phyloP scores from a whole-genome alignment of 768 basidiomycete species.

The Leccinum disarticulatum region DNA sequence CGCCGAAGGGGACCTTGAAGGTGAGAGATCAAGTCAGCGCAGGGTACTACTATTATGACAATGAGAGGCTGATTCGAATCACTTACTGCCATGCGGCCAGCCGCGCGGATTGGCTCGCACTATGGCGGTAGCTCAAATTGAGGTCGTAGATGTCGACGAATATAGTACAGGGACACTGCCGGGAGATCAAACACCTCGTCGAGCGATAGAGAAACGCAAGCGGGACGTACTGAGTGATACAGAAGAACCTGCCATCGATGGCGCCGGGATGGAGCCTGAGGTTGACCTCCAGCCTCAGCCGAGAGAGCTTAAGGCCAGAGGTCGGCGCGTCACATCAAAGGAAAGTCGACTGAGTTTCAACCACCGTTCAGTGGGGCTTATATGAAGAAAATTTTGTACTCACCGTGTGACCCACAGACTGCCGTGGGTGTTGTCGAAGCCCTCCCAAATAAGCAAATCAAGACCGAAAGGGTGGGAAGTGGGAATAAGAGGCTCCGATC shows the following conservation, averaged over 20 bases:
- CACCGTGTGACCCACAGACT: not conserved
- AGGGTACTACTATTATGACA: not conserved
- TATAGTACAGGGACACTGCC: not conserved
- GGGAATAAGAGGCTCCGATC: not conserved
- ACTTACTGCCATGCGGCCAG: not conserved
- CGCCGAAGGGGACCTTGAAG: not conserved
- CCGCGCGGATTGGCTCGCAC: not conserved
- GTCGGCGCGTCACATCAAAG: not conserved
- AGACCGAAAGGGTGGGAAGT: not conserved
- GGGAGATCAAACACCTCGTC: not conserved
- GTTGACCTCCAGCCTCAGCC: not conserved
- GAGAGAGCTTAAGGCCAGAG: not conserved
- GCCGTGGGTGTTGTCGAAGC: not conserved
- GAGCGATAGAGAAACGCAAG: not conserved
- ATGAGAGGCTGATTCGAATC: not conserved
- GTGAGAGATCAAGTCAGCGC: not conserved
- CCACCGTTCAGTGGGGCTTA: not conserved
- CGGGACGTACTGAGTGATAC: not conserved
- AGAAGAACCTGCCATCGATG: not conserved
- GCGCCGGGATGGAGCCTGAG: not conserved
- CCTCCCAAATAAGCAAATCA: not conserved
- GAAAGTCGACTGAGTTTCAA: not conserved
- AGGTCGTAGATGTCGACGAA: not conserved
- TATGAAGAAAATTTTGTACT: not conserved
- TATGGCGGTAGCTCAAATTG: not conserved